A percentile compares a stretch with the other conserved stretches of the same genome.
Conservation (phyloP, 805 yeast species). For the Komagataella pseudopastoris region DNA sequence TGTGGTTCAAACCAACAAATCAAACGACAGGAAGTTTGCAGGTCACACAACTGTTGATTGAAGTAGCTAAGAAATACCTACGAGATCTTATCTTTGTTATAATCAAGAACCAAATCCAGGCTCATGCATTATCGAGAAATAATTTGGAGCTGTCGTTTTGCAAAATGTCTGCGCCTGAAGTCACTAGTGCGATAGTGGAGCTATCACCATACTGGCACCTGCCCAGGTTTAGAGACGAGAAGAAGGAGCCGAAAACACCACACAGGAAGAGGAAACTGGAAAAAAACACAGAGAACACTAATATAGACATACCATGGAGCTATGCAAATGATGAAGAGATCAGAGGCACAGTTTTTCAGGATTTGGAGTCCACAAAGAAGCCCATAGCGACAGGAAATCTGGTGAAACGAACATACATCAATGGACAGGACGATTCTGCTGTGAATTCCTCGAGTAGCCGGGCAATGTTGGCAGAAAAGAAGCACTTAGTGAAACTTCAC, state of each 20-base stretch:
- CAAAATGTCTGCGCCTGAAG: background rate
- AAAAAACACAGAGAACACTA: background rate
- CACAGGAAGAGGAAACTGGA: background rate
- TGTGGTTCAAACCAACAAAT: background rate
- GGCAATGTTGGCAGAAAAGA: background rate
- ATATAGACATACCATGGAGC: background rate
- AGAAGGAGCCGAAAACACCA: background rate
- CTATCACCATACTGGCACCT: background rate
- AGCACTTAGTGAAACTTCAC: background rate
- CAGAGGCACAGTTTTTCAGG: background rate
- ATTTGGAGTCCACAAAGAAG: background rate
- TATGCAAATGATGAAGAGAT: background rate
- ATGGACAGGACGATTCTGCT: background rate
- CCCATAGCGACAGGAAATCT: background rate
- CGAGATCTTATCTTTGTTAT: background rate
- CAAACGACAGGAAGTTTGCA: background rate
- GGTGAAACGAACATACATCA: background rate
- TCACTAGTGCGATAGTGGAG: background rate
- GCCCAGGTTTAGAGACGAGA: background rate
- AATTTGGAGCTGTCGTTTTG: background rate
- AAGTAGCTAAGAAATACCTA: background rate
- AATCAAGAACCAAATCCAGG: background rate
- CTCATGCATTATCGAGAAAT: background rate
- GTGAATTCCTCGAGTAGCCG: background rate
- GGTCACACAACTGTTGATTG: background rate